Percentiles rank a stretch among this genome's conserved stretches.
Conservation (phyloP, 2,329 filamentous ascomycete species). For the Sporothrix dimorphospora region DNA sequence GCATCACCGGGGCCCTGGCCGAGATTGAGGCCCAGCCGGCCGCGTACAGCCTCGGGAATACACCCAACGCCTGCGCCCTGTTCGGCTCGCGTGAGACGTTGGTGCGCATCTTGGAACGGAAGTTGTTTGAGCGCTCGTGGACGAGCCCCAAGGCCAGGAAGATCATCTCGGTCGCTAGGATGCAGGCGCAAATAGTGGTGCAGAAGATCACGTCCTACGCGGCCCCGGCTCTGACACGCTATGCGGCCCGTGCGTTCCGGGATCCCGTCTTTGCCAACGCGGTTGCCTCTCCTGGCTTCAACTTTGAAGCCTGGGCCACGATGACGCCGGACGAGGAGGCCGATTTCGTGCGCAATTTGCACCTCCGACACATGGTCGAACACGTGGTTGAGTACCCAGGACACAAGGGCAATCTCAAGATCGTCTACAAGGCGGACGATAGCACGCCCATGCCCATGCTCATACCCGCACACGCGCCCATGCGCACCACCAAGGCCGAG, state of each 20-base stretch:
- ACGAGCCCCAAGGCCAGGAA: background rate
- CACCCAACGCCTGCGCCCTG: background rate
- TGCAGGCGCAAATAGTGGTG: background rate
- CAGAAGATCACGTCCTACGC: background rate
- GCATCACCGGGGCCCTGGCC: background rate
- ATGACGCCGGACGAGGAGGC: background rate
- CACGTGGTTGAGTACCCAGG: background rate
- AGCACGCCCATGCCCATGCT: background rate
- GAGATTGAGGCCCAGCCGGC: background rate
- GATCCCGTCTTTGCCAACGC: conserved; percentile 12
- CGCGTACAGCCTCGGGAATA: background rate
- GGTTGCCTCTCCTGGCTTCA: background rate
- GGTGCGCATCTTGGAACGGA: conserved; percentile 3
- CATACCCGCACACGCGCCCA: background rate
- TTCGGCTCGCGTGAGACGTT: background rate
- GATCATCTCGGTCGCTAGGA: background rate
- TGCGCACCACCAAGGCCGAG: background rate
- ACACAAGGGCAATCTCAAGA: background rate
- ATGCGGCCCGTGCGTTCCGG: background rate
- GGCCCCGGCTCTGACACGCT: background rate
- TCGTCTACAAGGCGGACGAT: background rate
- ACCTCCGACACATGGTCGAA: background rate
- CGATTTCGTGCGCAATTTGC: background rate
- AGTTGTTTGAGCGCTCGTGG: conserved; percentile 19
- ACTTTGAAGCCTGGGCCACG: background rate